Conservation (phyloP, 495 filamentous ascomycete genomes). For the Penicillium fimorum region DNA sequence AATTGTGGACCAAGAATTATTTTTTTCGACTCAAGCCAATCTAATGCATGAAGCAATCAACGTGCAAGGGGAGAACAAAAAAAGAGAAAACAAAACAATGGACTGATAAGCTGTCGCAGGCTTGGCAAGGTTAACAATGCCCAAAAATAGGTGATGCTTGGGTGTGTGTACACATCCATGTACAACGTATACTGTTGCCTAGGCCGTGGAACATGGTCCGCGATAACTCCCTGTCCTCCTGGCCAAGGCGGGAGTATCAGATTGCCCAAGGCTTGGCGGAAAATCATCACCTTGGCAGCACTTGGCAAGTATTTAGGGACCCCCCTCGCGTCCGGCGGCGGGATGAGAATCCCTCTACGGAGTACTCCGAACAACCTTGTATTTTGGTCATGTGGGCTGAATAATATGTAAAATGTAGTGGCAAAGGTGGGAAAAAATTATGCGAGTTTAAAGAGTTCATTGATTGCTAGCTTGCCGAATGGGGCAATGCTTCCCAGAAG, state of each 20-base stretch:
- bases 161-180: slow-evolving; percentile 6
- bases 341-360: slow-evolving; percentile 6
- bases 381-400: slow-evolving; percentile 13
- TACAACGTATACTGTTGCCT: slow-evolving; percentile 10
- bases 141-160: slow-evolving; percentile 10
- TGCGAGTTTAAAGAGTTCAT: slow-evolving; percentile 5
- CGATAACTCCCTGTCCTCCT: slow-evolving; percentile 18
- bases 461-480: slow-evolving; percentile 16
- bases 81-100: not conserved
- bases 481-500: slow-evolving; percentile 12
- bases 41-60: not conserved
- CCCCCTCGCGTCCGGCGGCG: slow-evolving; percentile 26
- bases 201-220: slow-evolving; percentile 19
- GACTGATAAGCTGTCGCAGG: slow-evolving; percentile 6
- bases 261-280: slow-evolving; percentile 40
- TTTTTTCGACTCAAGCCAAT: not conserved
- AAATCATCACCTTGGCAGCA: slow-evolving; percentile 30
- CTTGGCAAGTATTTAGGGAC: slow-evolving; percentile 35
- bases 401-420: not conserved
- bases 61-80: not conserved
- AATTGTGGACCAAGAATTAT: not conserved
- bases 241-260: slow-evolving; percentile 34
- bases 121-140: slow-evolving; percentile 12
- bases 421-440: not conserved
- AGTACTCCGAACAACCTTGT: not conserved